Conservation (phyloP, 345 rosid species). For the Hibiscus mutabilis region DNA sequence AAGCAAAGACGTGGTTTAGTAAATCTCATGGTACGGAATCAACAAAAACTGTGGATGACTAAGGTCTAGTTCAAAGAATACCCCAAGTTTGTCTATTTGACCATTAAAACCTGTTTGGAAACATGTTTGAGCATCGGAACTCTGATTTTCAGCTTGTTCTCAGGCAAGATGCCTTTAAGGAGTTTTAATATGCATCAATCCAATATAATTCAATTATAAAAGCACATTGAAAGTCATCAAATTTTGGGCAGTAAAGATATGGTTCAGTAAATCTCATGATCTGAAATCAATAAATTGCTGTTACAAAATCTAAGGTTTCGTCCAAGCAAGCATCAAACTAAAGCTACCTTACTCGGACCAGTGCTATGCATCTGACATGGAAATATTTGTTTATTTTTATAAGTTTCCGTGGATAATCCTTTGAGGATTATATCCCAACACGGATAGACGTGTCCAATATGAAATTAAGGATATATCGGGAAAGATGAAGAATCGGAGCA, state of each 20-base stretch:
- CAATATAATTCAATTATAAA: neutral
- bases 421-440: no score
- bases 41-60: neutral
- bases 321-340: neutral
- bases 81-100: neutral
- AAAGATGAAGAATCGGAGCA: no score
- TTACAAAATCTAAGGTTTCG: neutral
- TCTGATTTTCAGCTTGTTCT: neutral
- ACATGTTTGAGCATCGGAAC: neutral
- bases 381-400: neutral
- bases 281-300: neutral
- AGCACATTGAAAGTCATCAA: neutral
- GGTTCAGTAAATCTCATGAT: neutral
- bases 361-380: no score
- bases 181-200: neutral
- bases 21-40: neutral
- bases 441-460: no score
- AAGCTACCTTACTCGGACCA: neutral
- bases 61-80: neutral
- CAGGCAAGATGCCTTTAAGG: neutral
- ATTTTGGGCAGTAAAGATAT: neutral
- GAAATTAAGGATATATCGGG: no score
- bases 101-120: neutral
- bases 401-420: neutral
- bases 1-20: neutral